Conservation (phyloP, 192 early-diverging fungal genomes). For the Pilaira anomala region DNA sequence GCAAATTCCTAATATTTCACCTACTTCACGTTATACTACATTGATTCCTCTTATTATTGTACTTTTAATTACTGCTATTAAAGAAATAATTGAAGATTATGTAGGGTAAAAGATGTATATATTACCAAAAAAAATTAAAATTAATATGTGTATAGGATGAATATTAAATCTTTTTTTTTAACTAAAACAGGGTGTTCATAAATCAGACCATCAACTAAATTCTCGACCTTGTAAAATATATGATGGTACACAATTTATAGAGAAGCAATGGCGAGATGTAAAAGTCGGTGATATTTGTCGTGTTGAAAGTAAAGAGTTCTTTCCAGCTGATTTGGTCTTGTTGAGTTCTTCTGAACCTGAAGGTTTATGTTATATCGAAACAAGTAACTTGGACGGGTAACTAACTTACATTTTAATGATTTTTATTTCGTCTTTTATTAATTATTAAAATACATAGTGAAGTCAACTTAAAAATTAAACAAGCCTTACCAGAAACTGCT, state of each 20-base stretch:
- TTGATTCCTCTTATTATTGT: conserved; percentile 76
- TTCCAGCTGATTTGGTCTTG: conserved; percentile 89
- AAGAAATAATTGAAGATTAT: conserved; percentile 86
- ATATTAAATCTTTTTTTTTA: not conserved
- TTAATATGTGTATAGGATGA: no score
- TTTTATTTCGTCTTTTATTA: not conserved
- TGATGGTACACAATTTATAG: conserved; percentile 66
- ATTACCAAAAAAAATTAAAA: not conserved
- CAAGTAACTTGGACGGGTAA: conserved; percentile 85
- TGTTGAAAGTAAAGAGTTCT: conserved; percentile 83
- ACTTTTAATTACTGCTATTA: conserved; percentile 76
- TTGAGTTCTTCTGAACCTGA: conserved; percentile 90
- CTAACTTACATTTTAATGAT: not conserved
- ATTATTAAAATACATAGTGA: conserved; percentile 52
- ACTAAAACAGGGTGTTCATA: conserved; percentile 61
- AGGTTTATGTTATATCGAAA: conserved; percentile 94
- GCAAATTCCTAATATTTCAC: conserved; percentile 93
- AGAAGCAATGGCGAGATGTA: conserved; percentile 78
- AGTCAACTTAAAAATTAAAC: conserved; percentile 94
- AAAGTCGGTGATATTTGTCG: conserved; percentile 90
- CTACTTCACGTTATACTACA: conserved; percentile 84
- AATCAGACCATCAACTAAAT: conserved; percentile 76
- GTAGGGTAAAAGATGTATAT: conserved; percentile 26
- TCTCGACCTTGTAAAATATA: conserved; percentile 59
- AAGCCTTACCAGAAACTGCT: conserved; percentile 77